A percentile compares a stretch with the other conserved stretches of the same genome.
phyloP scores from a whole-genome alignment of 345 rosid species.

The Melaleuca alternifolia region DNA sequence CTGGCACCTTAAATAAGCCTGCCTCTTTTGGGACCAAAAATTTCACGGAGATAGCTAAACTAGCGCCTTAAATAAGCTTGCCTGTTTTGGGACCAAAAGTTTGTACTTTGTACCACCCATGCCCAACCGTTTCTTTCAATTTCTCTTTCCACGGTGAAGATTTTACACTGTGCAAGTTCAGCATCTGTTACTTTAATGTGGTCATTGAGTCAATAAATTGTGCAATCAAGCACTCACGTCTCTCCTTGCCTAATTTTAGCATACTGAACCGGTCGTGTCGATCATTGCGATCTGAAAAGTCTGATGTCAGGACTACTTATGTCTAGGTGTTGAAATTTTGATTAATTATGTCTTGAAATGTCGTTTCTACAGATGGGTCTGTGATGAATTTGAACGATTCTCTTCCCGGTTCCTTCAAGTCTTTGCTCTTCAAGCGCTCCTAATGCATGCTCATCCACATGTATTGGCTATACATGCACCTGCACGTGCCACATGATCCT shows the following conservation, averaged over 20 bases:
- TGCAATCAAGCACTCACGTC: background rate
- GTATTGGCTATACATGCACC: background rate
- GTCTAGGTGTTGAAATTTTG: background rate
- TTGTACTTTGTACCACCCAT: background rate
- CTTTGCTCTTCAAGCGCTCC: background rate
- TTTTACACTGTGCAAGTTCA: background rate
- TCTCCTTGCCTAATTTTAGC: background rate
- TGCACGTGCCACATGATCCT: background rate
- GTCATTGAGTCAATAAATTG: background rate
- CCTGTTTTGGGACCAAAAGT: background rate
- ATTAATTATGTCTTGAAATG: background rate
- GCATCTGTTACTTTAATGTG: background rate
- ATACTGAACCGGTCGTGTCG: background rate
- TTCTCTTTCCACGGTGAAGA: background rate
- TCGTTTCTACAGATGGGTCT: background rate
- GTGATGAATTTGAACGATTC: background rate
- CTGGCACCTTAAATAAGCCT: background rate
- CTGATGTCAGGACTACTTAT: background rate
- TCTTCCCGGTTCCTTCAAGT: background rate
- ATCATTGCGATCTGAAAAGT: accelerated
- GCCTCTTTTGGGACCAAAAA: background rate
- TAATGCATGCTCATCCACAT: background rate
- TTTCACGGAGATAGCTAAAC: background rate
- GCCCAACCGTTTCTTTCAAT: background rate
- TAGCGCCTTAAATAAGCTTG: background rate